phyloP scores from a whole-genome alignment of 768 basidiomycete species.

The Xerocomellus intermedius region DNA sequence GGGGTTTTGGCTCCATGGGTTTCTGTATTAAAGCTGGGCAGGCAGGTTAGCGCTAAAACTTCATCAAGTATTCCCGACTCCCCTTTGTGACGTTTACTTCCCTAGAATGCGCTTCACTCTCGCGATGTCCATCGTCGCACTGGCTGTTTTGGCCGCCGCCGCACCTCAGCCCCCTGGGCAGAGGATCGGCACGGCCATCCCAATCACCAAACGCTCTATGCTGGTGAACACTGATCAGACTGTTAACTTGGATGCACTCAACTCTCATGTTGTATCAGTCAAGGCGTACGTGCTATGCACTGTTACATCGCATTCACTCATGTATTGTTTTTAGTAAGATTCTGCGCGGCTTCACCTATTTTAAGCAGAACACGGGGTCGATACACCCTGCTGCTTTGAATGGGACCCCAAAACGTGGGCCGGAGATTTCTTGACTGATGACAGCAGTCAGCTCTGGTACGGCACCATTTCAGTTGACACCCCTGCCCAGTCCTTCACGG shows the following conservation, averaged over 20 bases:
- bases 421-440: too few species aligned
- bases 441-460: slow-evolving; percentile 3
- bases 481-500: background rate
- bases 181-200: background rate
- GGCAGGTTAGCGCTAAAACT: too few species aligned
- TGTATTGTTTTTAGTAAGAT: slow-evolving; percentile 6
- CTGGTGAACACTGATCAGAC: slow-evolving; percentile 7
- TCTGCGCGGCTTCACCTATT: background rate
- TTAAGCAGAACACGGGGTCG: slow-evolving; percentile 1
- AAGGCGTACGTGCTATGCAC: slow-evolving; percentile 7
- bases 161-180: background rate
- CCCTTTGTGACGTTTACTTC: background rate
- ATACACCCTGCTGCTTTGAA: background rate
- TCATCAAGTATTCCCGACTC: too few species aligned
- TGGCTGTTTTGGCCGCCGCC: slow-evolving; percentile 8
- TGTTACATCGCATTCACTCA: background rate
- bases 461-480: slow-evolving; percentile 10
- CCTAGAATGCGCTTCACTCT: slow-evolving; percentile 11
- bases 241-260: slow-evolving; percentile 7
- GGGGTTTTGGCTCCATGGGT: too few species aligned
- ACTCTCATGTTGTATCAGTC: slow-evolving; percentile 1
- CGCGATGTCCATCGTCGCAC: background rate
- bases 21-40: background rate
- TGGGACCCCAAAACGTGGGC: too few species aligned
- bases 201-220: slow-evolving; percentile 6